These are phyloP conservation scores for Solanum sparsipilum DNA, from an alignment of 257 asterid genomes.

Conservation along the genomic window DNA sequence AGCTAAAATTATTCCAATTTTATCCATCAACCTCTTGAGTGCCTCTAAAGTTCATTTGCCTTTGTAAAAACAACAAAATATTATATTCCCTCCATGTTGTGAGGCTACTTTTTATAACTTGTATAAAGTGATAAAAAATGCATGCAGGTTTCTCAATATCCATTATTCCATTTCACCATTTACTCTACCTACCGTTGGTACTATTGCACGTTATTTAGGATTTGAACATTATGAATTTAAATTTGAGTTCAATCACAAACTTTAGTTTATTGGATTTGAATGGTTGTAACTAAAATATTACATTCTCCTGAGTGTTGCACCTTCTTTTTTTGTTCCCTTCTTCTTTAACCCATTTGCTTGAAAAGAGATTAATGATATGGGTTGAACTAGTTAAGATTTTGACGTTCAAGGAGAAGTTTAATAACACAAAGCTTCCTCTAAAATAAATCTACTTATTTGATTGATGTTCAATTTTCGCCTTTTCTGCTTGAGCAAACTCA, in stretches of 20 bases:
- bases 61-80: neutral
- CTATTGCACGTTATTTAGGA: neutral
- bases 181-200: neutral
- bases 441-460: too few relatives aligned
- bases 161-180: neutral
- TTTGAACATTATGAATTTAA: neutral
- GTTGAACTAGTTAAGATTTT: neutral
- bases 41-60: neutral
- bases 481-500: too few relatives aligned
- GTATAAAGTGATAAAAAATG: neutral
- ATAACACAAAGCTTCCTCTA: fast-evolving
- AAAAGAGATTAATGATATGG: neutral
- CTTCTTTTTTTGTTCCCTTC: neutral
- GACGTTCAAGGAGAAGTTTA: too few relatives aligned
- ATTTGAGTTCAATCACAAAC: neutral
- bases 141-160: neutral
- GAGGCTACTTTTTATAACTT: neutral
- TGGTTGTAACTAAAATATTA: neutral
- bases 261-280: too few relatives aligned
- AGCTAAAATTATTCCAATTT: neutral
- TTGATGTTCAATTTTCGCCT: too few relatives aligned
- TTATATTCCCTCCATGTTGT: neutral
- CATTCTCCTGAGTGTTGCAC: neutral
- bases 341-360: neutral
- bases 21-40: neutral